Evolutionary conservation across 2,329 filamentous ascomycete genomes (phyloP), one percentile per base, ranked within the genome.

Genomic region (Xylariomycetidae sp.): DNA sequence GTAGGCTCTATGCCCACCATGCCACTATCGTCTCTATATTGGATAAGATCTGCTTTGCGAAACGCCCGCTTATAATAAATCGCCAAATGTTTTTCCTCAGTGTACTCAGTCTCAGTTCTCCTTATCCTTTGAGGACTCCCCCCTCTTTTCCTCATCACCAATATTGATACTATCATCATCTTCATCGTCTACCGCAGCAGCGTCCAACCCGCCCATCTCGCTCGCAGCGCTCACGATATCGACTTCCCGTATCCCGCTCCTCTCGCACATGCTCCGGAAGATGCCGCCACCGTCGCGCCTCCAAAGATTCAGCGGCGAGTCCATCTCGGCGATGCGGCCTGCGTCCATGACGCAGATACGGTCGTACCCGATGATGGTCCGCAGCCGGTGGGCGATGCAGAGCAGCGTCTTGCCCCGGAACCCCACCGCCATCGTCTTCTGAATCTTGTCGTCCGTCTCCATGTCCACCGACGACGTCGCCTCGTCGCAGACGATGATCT

Each of bases 401-500:
- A 97, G 67, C 29, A 97, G 64, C 3, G 90, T 96, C 68, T 85
- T 87, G 38, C 88, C 89, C 34, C 75, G 72, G 69, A 97, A 97
- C 0, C 82, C 89, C 1, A 75, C 72, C 1, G 86, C 82, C 61
- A 97, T 96, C 4, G 89, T 94, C 35, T 70, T 69, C 61, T 97
- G 90, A 56, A 97, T 95, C 72, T 92, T 94, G 61, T 88, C 83
- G 56, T 98, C 92, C 3, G 90, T 97, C 56, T 96, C 90, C 70
- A 96, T 92, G 59, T 97, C 90, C 6, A 97, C 89, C 0, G 79
- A 85, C 2, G 82, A 88, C 0, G 92, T 98, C 1, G 92, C 92
- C 62, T 98, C 92, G 66, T 98, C 92, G 61, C 90, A 96, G 31
- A 98, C 82, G 49, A 97, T 96, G 62, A 97, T 96, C 49, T 85